A percentile compares a stretch with the other conserved stretches of the same genome.
phyloP scores from a whole-genome alignment of 768 basidiomycete genomes.

The Suillus weaverae region DNA sequence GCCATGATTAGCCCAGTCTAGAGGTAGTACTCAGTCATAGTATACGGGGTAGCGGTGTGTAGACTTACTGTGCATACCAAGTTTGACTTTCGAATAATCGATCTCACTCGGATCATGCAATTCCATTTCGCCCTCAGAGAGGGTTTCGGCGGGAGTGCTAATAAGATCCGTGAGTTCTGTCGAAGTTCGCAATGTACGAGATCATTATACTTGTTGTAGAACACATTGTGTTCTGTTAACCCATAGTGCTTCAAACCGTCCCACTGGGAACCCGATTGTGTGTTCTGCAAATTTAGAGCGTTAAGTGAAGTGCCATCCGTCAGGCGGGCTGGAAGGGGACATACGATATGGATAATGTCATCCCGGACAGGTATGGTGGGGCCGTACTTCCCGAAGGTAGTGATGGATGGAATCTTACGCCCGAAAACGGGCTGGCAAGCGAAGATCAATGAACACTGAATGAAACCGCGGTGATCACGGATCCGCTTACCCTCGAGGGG shows the following conservation, averaged over 20 bases:
- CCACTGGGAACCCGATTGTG: constrained; percentile 72
- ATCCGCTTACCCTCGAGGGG: constrained; percentile 51
- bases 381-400: constrained; percentile 33
- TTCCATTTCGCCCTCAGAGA: constrained; percentile 47
- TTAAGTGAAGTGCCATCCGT: neutral
- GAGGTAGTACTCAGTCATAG: neutral
- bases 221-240: constrained; percentile 49
- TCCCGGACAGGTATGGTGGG: constrained; percentile 27
- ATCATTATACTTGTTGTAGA: constrained; percentile 57
- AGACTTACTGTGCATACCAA: constrained; percentile 69
- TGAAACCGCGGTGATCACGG: neutral
- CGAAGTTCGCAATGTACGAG: neutral
- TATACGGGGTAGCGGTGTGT: neutral
- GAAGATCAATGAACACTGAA: constrained; percentile 1
- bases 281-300: constrained; percentile 45
- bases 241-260: constrained; percentile 66
- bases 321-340: constrained; percentile 13
- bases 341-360: constrained; percentile 59
- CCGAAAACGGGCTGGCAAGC: constrained; percentile 53
- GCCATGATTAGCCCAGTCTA: constrained; percentile 72
- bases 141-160: constrained; percentile 44
- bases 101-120: constrained; percentile 50
- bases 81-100: constrained; percentile 45
- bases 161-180: neutral
- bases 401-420: constrained; percentile 53